A percentile compares a stretch with the other conserved stretches of the same genome.
Evolutionary conservation across 441 rosid species (phyloP).

Genomic region (Populus hybrid): DNA sequence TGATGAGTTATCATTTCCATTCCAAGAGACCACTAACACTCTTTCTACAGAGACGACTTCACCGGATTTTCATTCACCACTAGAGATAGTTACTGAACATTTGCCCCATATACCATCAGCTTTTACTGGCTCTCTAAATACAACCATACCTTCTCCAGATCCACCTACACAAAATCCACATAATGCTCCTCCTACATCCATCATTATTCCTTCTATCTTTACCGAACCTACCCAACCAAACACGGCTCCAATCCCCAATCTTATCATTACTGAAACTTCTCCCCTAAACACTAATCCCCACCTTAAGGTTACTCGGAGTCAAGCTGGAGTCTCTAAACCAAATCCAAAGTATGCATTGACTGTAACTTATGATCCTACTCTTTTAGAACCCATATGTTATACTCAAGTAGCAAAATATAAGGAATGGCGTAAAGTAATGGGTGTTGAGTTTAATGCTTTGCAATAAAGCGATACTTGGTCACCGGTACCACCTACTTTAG

Average conservation of each 20-base stretch:
- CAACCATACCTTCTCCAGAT: too few species aligned
- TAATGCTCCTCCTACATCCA: too few species aligned
- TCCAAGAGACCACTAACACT: background rate
- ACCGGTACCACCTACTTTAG: too few species aligned
- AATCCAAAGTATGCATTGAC: background rate
- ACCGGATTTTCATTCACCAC: background rate
- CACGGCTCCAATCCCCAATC: background rate
- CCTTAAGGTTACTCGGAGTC: background rate
- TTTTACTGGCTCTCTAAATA: too few species aligned
- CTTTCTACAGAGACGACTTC: background rate
- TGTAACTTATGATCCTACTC: background rate
- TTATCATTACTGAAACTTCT: background rate
- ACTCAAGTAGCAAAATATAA: background rate
- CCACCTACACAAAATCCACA: too few species aligned
- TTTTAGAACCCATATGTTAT: background rate
- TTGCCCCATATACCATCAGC: background rate
- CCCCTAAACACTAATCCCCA: background rate
- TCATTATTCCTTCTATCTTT: too few species aligned
- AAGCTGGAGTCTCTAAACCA: background rate
- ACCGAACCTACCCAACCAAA: too few species aligned
- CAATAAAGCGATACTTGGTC: background rate
- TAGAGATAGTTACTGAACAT: background rate
- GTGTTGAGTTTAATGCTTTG: background rate
- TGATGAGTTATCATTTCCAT: background rate
- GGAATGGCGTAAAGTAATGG: background rate